Evolutionary conservation across 2,329 filamentous ascomycete species (phyloP), one percentile per base, ranked within the genome.

Genomic region (Bimuria novae-zelandiae): DNA sequence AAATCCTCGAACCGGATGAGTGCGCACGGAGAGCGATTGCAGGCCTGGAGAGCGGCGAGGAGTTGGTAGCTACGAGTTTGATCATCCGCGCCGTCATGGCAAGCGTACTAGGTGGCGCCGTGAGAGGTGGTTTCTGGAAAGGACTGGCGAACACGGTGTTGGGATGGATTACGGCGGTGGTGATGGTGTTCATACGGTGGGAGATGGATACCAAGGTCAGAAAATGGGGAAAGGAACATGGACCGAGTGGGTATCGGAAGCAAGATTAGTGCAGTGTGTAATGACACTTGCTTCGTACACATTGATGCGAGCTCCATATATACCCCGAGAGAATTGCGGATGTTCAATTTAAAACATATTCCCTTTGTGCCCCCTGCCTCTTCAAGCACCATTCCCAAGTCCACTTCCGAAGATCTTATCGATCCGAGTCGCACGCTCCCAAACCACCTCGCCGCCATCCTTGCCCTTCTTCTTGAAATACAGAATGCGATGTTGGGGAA

Each of bases 401-500:
- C 77, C 77, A 64, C 76, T 80, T 7, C 72, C 71, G 56, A 80
- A 82, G 5, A 82, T 67, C 58, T 69, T 74, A 63, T 82, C 79
- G 41, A 77, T 72, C 57, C 77, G 76, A 8, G 61, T 64, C 60
- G 70, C 72, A 35, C 81, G 71, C 60, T 83, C 79, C 81, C 82
- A 84, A 2, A 84, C 74, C 8, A 76, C 65, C 21, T 75, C 73
- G 1, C 58, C 65, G 23, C 39, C 56, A 30, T 52, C 60, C 32
- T 70, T 64, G 4, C 57, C 66, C 16, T 69, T 74, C 54, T 73
- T 73, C 56, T 76, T 79, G 57, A 83, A 79, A 54, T 81, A 79
- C 49, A 80, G 54, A 16, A 84, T 78, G 2, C 81, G 75, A 67
- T 84, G 80, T 57, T 79, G 76, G 3, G 82, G 82, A 51, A 84